Base-by-base conservation (phyloP, 192 early-diverging fungal genomes). In the Spizellomyces punctatus region DNA sequence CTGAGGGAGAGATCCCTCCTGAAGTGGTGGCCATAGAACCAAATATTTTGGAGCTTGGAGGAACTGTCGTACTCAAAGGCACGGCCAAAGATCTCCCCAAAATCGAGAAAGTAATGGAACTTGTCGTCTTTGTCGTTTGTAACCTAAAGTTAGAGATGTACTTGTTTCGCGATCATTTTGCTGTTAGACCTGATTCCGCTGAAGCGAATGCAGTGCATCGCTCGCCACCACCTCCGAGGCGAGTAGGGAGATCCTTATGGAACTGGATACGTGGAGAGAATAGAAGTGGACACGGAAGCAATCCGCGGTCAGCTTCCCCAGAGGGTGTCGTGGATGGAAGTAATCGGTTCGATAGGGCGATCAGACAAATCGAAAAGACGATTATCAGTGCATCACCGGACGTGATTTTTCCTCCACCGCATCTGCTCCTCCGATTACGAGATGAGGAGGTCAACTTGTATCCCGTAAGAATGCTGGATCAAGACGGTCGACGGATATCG, bases 71-170 rank as follows among this genome's bases (percentile, higher is more conserved):
- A 17, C 50, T 80, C 55, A 36, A 64, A 6, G 78, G 78, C 36
- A 41, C 44, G 14, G 61, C 54, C 27, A 4, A 66, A 44, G 67
- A 74, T 47, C n/a, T 74, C 19, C 14, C 12, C 5, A 75, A 66
- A 16, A n/a, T 80, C 10, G 67, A 81, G 68, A 60, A 46, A 14
- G 80, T 79, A 42, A 72, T 77, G 61, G 67, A 80, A 21, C 67
- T 80, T 27, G 48, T 76, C 47, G 41, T 75, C 0, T 80, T 80
- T 56, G 65, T 63, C 19, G 78, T 78, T 16, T 80, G 72, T 44
- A n/a, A 73, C 45, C 48, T 78, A 4, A 80, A 80, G 48, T 54
- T 80, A 6, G 78, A 80, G 56, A 77, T 75, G 61, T 57, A 78
- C 57, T 54, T 80, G 41, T 64, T 80, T 46, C 14, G 62, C 9